Evolutionary conservation across 2,329 filamentous ascomycete species (phyloP).

Genomic region (Colletotrichum sidae): DNA sequence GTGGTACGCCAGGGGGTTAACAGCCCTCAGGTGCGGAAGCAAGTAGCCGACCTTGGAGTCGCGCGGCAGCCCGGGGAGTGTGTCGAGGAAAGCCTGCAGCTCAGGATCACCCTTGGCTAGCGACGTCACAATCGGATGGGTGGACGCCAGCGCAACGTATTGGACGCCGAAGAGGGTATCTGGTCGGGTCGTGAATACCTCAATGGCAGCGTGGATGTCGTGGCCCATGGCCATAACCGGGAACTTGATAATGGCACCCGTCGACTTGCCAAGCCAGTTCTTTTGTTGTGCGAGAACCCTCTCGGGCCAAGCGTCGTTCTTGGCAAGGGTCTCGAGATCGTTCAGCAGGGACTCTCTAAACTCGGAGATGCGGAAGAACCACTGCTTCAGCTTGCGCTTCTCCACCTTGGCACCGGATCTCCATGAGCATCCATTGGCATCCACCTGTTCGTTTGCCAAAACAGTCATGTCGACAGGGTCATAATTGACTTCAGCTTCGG

Average conservation of each 20-base stretch:
- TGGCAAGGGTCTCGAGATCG: conserved; percentile 75
- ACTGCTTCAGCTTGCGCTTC: conserved; percentile 83
- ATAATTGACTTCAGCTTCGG: conserved; percentile 88
- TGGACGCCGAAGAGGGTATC: conserved; percentile 91
- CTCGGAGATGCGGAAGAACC: conserved; percentile 88
- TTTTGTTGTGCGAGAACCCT: conserved; percentile 85
- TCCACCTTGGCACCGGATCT: conserved; percentile 87
- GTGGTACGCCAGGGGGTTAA: conserved; percentile 73
- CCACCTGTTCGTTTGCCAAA: conserved; percentile 93
- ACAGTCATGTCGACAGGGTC: conserved; percentile 92
- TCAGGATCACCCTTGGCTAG: conserved; percentile 70
- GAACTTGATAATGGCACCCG: conserved; percentile 79
- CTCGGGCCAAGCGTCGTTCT: conserved; percentile 80
- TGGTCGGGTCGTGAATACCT: conserved; percentile 86
- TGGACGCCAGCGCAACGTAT: conserved; percentile 82
- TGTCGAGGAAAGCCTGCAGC: conserved; percentile 76
- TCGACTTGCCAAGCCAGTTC: conserved; percentile 88
- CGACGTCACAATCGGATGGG: conserved; percentile 75
- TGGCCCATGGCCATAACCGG: conserved; percentile 61
- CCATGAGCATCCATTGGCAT: conserved; percentile 87
- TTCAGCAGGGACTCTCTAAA: conserved; percentile 79
- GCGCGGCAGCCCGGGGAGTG: conserved; percentile 64
- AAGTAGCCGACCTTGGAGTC: conserved; percentile 76
- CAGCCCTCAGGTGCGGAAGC: conserved; percentile 69
- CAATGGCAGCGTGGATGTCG: conserved; percentile 61